Evolutionary conservation across 2,329 filamentous ascomycete species (phyloP).

Genomic region (Verticillium longisporum): DNA sequence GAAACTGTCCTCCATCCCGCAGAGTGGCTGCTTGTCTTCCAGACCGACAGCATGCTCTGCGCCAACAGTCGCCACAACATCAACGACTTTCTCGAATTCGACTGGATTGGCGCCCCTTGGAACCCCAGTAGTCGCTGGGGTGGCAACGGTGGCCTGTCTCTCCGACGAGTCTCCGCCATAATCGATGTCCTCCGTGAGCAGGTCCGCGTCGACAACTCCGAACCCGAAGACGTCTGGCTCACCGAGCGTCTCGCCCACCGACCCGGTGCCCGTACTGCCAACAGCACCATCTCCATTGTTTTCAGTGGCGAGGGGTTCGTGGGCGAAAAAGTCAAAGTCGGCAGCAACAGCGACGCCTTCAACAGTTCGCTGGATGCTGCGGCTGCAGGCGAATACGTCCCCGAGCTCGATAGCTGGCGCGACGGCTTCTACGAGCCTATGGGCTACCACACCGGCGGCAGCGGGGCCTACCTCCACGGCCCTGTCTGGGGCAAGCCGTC

Average conservation of each 20-base stretch:
- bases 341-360: conserved; percentile 12
- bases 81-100: conserved; percentile 43
- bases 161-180: conserved; percentile 46
- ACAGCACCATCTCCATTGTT: conserved; percentile 38
- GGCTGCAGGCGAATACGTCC: conserved; percentile 23
- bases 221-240: conserved; percentile 52
- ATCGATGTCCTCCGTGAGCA: conserved; percentile 44
- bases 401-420: conserved; percentile 42
- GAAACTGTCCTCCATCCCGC: conserved; percentile 39
- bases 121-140: conserved; percentile 31
- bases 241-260: conserved; percentile 42
- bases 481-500: conserved; percentile 42
- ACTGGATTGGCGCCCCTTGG: conserved; percentile 50
- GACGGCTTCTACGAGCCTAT: conserved; percentile 49
- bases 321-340: conserved; percentile 17
- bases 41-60: conserved; percentile 49
- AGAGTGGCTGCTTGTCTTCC: conserved; percentile 49
- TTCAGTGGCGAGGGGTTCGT: conserved; percentile 44
- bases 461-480: conserved; percentile 35
- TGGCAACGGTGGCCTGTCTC: conserved; percentile 45
- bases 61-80: conserved; percentile 40
- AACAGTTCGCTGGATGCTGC: conserved; percentile 20
- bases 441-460: conserved; percentile 50
- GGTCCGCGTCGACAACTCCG: conserved; percentile 30
- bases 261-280: conserved; percentile 41